Base-by-base conservation (phyloP, 169 alveolate genomes). In the Plasmodium gaboni region DNA sequence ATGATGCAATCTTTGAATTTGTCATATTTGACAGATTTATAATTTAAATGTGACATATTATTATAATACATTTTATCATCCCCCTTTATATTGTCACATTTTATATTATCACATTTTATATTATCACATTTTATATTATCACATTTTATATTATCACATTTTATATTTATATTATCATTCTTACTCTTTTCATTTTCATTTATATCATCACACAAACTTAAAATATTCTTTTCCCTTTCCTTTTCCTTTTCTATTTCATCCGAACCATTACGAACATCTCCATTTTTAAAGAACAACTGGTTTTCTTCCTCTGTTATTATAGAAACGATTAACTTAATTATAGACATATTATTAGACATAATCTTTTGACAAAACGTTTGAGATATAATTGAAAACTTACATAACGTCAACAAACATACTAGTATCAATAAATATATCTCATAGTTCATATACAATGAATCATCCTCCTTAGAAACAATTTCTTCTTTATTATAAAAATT, bases 311-410 rank as follows among this genome's bases (percentile, higher is more conserved):
- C 73, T 5, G 42, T 70, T 53, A 83, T 83, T 13, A 83, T 38
- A 10, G 91, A 67, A 5, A 83, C 91, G 48, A 83, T 83, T 12
- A 83, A 53, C 28, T 83, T 80, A 32, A 83, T 83, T 51, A 57
- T 67, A 9, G 91, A 69, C 57, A 68, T 55, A 42, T 65, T 67
- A 13, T 70, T 26, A n/a, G 48, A 32, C 24, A 59, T 38, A 17
- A 69, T 48, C 15, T 26, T 67, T 61, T 83, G 80, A 50, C 91
- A 83, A 42, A 83, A 83, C 10, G 57, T 67, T 67, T 69, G 91
- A 22, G 91, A 83, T 38, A 83, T 83, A 17, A 83, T 68, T 19
- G 86, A 53, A 57, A 69, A 83, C 46, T 83, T 83, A 48, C 91
- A 83, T 38, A 83, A 51, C 10, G 91, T 69, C 68, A 83, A 28